phyloP scores from a whole-genome alignment of 73 alveolate species.

The Paramecium tetraurelia region DNA sequence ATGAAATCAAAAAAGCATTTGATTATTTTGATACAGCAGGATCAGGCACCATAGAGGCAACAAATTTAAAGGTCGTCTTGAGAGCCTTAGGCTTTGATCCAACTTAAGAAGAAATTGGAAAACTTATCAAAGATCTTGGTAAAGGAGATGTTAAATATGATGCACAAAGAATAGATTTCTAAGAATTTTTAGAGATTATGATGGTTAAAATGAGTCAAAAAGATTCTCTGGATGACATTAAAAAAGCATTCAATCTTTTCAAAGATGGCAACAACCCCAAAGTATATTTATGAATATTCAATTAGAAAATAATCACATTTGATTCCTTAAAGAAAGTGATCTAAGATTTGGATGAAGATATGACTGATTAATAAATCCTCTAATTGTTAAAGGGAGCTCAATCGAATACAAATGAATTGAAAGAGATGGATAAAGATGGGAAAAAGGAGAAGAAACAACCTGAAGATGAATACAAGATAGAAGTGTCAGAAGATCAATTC shows the following conservation, averaged over 20 bases:
- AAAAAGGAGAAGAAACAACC: conserved; percentile 41
- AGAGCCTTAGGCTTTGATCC: conserved; percentile 99
- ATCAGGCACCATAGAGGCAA: conserved; percentile 96
- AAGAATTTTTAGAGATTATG: conserved; percentile 96
- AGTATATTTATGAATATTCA: conserved; percentile 28
- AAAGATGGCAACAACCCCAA: conserved; percentile 76
- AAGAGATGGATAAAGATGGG: conserved; percentile 50
- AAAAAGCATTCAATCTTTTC: conserved; percentile 90
- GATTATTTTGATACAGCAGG: conserved; percentile 97
- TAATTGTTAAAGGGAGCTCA: conserved; percentile 58
- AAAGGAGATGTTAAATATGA: conserved; percentile 86
- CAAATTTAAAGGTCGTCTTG: conserved; percentile 92
- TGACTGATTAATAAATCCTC: conserved; percentile 77
- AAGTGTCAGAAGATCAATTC: conserved; percentile 52
- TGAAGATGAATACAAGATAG: conserved; percentile 52
- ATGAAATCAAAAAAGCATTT: conserved; percentile 97
- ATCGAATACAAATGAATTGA: conserved; percentile 41
- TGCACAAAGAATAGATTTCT: conserved; percentile 92
- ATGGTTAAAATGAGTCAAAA: conserved; percentile 95
- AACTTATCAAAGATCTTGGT: conserved; percentile 84
- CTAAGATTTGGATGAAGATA: conserved; percentile 90
- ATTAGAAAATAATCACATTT: conserved; percentile 72
- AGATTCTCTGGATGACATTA: conserved; percentile 81
- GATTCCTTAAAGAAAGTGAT: conserved; percentile 86
- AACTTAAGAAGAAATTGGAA: conserved; percentile 92